These are phyloP conservation scores for Penicillium bovifimosum DNA, from an alignment of 495 filamentous ascomycete genomes.

Conservation along the genomic window DNA sequence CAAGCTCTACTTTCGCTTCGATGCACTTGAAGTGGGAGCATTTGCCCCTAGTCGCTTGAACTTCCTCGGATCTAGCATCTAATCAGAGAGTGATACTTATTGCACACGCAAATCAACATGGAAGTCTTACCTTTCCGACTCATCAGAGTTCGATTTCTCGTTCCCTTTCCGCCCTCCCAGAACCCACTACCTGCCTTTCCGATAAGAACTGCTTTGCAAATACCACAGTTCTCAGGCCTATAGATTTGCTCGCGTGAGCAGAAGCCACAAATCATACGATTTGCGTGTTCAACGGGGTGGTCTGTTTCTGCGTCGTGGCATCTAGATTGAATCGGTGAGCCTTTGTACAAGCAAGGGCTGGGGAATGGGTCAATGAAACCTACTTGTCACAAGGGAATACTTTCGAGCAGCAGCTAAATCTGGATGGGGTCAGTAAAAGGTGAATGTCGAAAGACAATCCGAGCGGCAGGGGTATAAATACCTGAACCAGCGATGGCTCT, in stretches of 20 bases:
- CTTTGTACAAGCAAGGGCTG: background rate
- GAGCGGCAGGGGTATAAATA: constrained; percentile 22
- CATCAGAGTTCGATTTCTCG: constrained; percentile 64
- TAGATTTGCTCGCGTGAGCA: constrained; percentile 84
- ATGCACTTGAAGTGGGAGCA: constrained; percentile 24
- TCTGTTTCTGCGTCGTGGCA: constrained; percentile 73
- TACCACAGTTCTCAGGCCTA: constrained; percentile 68
- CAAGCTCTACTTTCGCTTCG: constrained; percentile 28
- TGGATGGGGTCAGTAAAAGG: constrained; percentile 10
- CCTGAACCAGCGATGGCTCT: constrained; percentile 82
- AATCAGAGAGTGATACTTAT: background rate
- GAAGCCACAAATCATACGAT: constrained; percentile 82
- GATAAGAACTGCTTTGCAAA: constrained; percentile 71
- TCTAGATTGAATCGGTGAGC: constrained; percentile 25
- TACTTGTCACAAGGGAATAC: constrained; percentile 75
- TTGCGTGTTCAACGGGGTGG: constrained; percentile 78
- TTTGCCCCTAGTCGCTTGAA: constrained; percentile 47
- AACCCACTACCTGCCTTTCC: constrained; percentile 68
- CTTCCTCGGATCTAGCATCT: constrained; percentile 58
- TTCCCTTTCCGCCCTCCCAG: constrained; percentile 91
- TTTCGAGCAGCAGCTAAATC: constrained; percentile 59
- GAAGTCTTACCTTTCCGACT: constrained; percentile 54
- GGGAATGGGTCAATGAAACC: background rate
- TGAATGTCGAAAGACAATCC: background rate
- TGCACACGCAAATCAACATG: constrained; percentile 2